Conservation (phyloP, 306 rosid species). For the Dryas octopetala region DNA sequence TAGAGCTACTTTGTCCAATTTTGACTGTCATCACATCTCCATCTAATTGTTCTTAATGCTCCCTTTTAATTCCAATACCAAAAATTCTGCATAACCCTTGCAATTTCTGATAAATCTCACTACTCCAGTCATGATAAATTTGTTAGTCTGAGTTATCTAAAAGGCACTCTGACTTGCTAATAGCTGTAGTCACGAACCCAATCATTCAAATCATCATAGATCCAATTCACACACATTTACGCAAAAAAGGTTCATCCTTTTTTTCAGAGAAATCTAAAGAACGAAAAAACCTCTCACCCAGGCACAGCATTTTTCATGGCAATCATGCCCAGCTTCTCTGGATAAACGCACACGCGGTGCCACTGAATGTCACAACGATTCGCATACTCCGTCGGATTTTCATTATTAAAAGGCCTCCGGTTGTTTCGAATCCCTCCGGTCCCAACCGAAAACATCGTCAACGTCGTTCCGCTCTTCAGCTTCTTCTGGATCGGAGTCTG, state of each 20-base stretch:
- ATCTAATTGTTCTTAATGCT: neutral
- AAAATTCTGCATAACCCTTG: neutral
- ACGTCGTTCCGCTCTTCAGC: constrained; percentile 54
- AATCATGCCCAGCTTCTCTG: constrained; percentile 50
- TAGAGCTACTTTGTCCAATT: neutral
- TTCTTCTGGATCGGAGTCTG: constrained; percentile 83
- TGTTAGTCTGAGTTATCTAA: neutral
- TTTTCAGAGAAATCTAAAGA: neutral
- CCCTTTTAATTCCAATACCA: neutral
- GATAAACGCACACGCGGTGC: constrained; percentile 85
- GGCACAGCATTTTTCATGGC: constrained; percentile 47
- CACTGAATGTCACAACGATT: constrained; percentile 73
- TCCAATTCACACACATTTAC: neutral
- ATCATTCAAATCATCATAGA: neutral
- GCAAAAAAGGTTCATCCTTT: neutral
- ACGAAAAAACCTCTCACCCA: constrained; percentile 45
- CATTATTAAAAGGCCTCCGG: constrained; percentile 70
- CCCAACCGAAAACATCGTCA: constrained; percentile 70
- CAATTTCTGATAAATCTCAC: neutral
- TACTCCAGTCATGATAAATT: too few relatives aligned
- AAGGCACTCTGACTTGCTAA: too few relatives aligned
- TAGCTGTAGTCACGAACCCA: neutral
- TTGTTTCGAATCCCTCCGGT: constrained; percentile 91
- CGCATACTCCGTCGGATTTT: constrained; percentile 76
- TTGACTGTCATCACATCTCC: neutral